Evolutionary conservation across 1,284 basidiomycete genomes (phyloP), one percentile per base, ranked within the genome.

Genomic region (Neotropicomus parvogracilis): DNA sequence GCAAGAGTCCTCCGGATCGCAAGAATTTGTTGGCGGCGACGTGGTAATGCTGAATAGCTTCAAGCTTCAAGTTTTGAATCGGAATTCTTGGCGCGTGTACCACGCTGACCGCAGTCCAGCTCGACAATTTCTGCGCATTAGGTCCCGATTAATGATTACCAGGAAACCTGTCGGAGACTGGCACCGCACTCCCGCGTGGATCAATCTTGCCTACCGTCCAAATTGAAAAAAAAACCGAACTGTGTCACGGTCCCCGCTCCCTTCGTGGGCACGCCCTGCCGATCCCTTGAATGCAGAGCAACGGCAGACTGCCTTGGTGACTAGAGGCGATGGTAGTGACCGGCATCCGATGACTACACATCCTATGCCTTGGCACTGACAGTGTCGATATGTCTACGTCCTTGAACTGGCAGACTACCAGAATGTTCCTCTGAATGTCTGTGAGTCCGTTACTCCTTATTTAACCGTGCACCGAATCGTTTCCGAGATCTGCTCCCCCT

Each of bases 401-500:
- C 24, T 24, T 8, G 24, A 24, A 24, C 8, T 8, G 24, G 24
- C 24, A 4, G 24, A 8, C 24, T 24, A 24, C 24, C 47, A 48
- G 39, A 29, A 33, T 12, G 13, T n/a, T n/a, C n/a, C n/a, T n/a
- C 46, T 38, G 44, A 38, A 50, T 29, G 1, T 40, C 34, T 36
- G 50, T 48, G 56, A 48, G 42, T 43, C 36, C 48, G 39, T 29
- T 33, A n/a, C n/a, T n/a, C n/a, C n/a, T n/a, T n/a, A n/a, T n/a
- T n/a, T n/a, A 17, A 27, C 40, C 32, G 35, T 52, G 34, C 24
- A 49, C 35, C 36, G 41, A 35, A 63, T 40, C 40, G 46, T 54
- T 49, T 47, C 64, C 54, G 44, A 49, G 48, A 54, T 54, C 53
- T 46, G 12, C 14, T 36, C 24, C 16, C 19, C 31, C 17, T 50